phyloP scores from a whole-genome alignment of 306 rosid genomes.

The Rosa persica region DNA sequence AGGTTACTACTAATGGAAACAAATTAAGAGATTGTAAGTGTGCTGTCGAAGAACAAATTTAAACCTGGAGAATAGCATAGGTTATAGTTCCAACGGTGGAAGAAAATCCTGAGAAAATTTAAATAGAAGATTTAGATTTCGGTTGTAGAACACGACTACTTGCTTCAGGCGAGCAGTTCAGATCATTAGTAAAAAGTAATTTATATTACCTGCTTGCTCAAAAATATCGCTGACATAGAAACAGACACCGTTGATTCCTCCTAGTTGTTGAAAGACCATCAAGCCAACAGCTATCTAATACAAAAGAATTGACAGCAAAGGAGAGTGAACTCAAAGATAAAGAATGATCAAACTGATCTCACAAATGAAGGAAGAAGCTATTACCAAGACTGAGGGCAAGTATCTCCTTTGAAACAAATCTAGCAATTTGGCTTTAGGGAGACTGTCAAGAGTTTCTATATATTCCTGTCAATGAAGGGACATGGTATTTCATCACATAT shows the following conservation, averaged over 20 bases:
- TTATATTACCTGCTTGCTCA: conserved; percentile 60
- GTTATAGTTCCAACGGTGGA: conserved; percentile 48
- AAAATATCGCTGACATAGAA: conserved; percentile 71
- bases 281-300: conserved; percentile 76
- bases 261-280: conserved; percentile 85
- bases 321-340: background rate
- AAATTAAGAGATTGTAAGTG: background rate
- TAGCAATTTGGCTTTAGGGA: conserved; percentile 65
- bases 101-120: conserved; percentile 59
- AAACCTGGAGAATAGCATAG: conserved; percentile 75
- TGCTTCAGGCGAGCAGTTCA: background rate
- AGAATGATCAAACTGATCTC: background rate
- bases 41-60: background rate
- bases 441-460: conserved; percentile 56
- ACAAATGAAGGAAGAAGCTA: conserved; percentile 8
- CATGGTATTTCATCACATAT: conserved; percentile 15
- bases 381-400: conserved; percentile 61
- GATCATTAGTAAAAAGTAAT: background rate
- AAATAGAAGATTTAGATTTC: background rate
- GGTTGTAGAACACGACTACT: conserved; percentile 12
- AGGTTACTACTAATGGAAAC: background rate
- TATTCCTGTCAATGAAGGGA: conserved; percentile 55
- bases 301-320: background rate
- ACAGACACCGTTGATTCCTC: conserved; percentile 79
- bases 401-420: conserved; percentile 82